Evolutionary conservation across 768 basidiomycete species (phyloP), one percentile per base, ranked within the genome.

Genomic region (Chalciporus pseudorubinellus): DNA sequence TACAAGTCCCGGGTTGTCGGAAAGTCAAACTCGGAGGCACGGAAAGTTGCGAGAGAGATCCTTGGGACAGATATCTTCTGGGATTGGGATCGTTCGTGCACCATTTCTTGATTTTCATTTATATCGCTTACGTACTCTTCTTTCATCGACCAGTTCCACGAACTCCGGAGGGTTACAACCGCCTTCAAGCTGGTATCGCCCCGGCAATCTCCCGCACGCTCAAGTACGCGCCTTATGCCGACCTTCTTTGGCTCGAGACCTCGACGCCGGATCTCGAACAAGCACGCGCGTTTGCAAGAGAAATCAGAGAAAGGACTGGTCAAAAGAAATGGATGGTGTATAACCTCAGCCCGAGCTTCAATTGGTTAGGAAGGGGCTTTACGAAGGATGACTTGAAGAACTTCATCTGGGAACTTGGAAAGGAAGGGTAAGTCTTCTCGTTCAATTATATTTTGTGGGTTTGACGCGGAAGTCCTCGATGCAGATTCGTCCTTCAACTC

Each of bases 191-290:
- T 8, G 93, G 93, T 13, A 71, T 92, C 42, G 84, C 87, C 60
- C 79, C 88, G 6, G 94, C 92, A 11, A 81, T 93, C 64, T 85
- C 87, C 59, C 87, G 93, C 31, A 82, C 84, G 3, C 74, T 86
- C 53, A 80, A 82, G 19, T 97, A 85, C 62, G 88, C 92, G 1
- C 89, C 90, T 18, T 88, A 92, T 59, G 85, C 92, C 13, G 93
- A 97, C 68, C 78, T 95, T 59, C 74, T 95, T 40, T 97, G 93
- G 94, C 78, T 95, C 39, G 94, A 95, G 74, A 97, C 94, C 2
- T 93, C 91, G 61, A 77, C 78, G n/a, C 93, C 94, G 9, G 80
- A 92, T 64, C 74, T 95, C 20, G 77, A 83, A 51, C 82, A 92
- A 64, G 93, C 93, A 3, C 77, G 82, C 29, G 79, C 76, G 28